These are phyloP conservation scores for Cladosporium phlei DNA, from an alignment of 2,329 filamentous ascomycete genomes.

Conservation along the genomic window DNA sequence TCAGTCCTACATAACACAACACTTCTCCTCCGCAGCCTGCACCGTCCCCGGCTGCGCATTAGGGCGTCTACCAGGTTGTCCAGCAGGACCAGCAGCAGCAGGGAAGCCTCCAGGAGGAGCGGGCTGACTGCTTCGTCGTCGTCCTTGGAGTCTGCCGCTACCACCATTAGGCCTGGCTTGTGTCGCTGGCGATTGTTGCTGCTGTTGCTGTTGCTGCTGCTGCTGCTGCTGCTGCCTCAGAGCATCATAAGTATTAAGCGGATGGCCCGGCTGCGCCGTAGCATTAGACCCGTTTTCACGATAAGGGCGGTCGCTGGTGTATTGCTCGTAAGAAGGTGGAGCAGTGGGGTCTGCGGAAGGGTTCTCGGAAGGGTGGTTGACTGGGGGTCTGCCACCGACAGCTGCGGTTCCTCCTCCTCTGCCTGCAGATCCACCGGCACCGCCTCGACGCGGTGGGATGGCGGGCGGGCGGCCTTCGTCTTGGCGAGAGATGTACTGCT, in stretches of 20 bases:
- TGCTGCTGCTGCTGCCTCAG: constrained; percentile 28
- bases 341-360: constrained; percentile 47
- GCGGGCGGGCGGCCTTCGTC: constrained; percentile 44
- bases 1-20: constrained; percentile 46
- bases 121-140: constrained; percentile 20
- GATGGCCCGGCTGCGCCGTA: constrained; percentile 27
- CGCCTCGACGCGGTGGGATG: constrained; percentile 24
- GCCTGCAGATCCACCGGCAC: not conserved
- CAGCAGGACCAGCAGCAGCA: constrained; percentile 2
- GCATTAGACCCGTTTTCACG: constrained; percentile 30
- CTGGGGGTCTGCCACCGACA: constrained; percentile 20
- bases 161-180: constrained; percentile 5
- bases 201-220: constrained; percentile 9
- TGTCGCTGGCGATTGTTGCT: constrained; percentile 11
- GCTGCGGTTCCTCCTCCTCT: not conserved
- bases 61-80: constrained; percentile 12
- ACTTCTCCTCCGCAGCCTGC: constrained; percentile 35
- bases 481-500: constrained; percentile 55
- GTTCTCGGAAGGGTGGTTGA: constrained; percentile 26
- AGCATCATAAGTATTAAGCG: constrained; percentile 31
- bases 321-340: constrained; percentile 63
- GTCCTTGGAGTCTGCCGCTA: constrained; percentile 14
- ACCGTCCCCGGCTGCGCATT: constrained; percentile 25
- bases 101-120: constrained; percentile 6
- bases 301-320: constrained; percentile 53